Evolutionary conservation across 1,284 basidiomycete genomes (phyloP).

Genomic region (Porodaedalea pini): DNA sequence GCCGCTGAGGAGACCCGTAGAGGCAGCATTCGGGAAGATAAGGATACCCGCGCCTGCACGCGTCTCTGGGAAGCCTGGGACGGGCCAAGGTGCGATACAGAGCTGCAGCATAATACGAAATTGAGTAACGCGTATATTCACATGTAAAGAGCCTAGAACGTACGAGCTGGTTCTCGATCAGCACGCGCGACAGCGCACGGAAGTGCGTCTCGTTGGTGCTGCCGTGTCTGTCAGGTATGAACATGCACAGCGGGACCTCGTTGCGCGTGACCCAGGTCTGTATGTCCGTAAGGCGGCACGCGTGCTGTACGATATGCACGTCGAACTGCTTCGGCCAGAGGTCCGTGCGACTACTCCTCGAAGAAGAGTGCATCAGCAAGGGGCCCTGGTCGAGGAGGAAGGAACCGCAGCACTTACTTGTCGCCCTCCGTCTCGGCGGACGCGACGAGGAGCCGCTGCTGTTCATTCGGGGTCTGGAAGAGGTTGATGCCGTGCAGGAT

Average conservation of each 20-base stretch:
- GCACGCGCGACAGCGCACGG: slow-evolving; percentile 46
- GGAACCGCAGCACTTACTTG: slow-evolving; percentile 38
- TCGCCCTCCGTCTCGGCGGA: slow-evolving; percentile 65
- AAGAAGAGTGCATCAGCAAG: slow-evolving; percentile 15
- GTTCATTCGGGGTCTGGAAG: slow-evolving; percentile 40
- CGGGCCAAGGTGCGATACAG: slow-evolving; percentile 49
- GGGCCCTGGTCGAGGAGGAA: neutral
- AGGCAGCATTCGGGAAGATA: slow-evolving; percentile 55
- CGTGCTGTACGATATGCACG: slow-evolving; percentile 41
- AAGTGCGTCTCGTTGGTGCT: slow-evolving; percentile 51
- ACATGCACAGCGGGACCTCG: slow-evolving; percentile 51
- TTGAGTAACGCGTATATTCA: too few species aligned
- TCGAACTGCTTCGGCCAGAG: slow-evolving; percentile 51
- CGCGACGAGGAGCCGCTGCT: slow-evolving; percentile 52
- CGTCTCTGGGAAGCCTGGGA: slow-evolving; percentile 33
- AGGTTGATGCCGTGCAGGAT: slow-evolving; percentile 40
- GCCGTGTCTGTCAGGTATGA: slow-evolving; percentile 58
- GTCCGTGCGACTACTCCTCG: slow-evolving; percentile 34
- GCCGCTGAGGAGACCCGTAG: slow-evolving; percentile 53
- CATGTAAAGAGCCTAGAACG: slow-evolving; percentile 24
- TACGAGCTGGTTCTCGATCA: slow-evolving; percentile 52
- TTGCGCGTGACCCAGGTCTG: slow-evolving; percentile 47
- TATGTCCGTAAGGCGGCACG: slow-evolving; percentile 44
- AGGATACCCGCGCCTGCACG: slow-evolving; percentile 52
- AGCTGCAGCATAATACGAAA: too few species aligned